Conservation (phyloP, 2,329 filamentous ascomycete genomes). For the Sporothrix phasma region DNA sequence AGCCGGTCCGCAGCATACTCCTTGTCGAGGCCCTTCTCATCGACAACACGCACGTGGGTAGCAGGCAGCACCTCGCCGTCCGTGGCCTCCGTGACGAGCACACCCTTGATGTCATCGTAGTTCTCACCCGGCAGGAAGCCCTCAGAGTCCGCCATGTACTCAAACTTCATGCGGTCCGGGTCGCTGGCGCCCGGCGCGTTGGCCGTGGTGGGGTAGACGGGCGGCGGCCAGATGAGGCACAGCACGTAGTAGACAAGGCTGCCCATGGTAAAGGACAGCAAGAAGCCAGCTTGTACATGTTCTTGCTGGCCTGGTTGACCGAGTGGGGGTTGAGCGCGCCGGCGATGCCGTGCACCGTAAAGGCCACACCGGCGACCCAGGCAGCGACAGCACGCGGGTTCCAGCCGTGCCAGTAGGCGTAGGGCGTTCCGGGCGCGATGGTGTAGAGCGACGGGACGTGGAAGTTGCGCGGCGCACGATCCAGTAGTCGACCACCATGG, state of each 20-base stretch:
- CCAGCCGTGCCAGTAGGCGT: slow-evolving; percentile 1
- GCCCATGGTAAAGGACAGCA: slow-evolving; percentile 24
- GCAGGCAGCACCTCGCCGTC: neutral
- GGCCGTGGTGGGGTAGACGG: slow-evolving; percentile 2
- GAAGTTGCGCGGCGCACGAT: neutral
- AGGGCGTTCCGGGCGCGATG: neutral
- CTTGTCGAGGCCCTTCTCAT: slow-evolving; percentile 2
- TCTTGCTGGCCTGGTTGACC: slow-evolving; percentile 24
- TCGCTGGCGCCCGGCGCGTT: neutral
- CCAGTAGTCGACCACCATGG: slow-evolving; percentile 14
- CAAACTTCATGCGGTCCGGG: neutral
- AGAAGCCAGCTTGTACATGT: slow-evolving; percentile 29
- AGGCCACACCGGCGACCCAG: slow-evolving; percentile 26
- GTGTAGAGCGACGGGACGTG: neutral
- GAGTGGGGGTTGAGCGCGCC: slow-evolving; percentile 23
- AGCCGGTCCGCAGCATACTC: neutral
- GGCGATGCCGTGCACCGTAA: slow-evolving; percentile 21
- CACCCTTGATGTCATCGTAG: slow-evolving; percentile 9
- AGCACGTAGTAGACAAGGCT: slow-evolving; percentile 22
- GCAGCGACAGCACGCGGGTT: slow-evolving; percentile 23
- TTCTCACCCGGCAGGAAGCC: slow-evolving; percentile 12
- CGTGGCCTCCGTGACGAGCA: neutral
- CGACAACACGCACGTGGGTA: neutral
- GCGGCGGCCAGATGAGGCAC: slow-evolving; percentile 17
- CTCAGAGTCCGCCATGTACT: slow-evolving; percentile 9